Conservation (phyloP, 2,329 filamentous ascomycete genomes). For the Microcyclosporella mali region DNA sequence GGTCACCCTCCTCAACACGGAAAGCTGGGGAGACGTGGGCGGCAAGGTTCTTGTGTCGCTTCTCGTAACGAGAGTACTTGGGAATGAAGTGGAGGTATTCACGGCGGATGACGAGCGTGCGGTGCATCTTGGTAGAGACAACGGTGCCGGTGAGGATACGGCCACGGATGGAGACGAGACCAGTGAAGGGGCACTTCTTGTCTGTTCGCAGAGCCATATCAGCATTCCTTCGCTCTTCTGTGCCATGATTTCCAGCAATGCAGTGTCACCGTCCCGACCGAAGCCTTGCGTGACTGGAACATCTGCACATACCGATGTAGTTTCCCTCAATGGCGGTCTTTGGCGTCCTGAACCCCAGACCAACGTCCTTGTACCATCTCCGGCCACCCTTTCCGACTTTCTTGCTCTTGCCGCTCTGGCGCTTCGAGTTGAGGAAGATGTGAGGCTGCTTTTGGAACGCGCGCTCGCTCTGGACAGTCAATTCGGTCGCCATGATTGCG, state of each 20-base stretch:
- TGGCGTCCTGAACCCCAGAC: slow-evolving; percentile 97
- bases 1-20: slow-evolving; percentile 99
- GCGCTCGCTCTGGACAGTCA: slow-evolving; percentile 99
- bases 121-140: slow-evolving; percentile 99
- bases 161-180: slow-evolving; percentile 97
- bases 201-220: slow-evolving; percentile 50
- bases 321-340: slow-evolving; percentile 97
- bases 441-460: slow-evolving; percentile 99
- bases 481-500: slow-evolving; percentile 89
- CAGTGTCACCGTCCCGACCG: no score
- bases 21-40: slow-evolving; percentile 98
- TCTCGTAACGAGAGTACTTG: slow-evolving; percentile 99
- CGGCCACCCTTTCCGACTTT: slow-evolving; percentile 84
- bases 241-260: slow-evolving; percentile 2
- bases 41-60: slow-evolving; percentile 99
- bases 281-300: no score
- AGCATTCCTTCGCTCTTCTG: slow-evolving; percentile 3
- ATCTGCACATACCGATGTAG: slow-evolving; percentile 80
- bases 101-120: slow-evolving; percentile 97
- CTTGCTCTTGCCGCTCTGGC: slow-evolving; percentile 72
- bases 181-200: slow-evolving; percentile 99
- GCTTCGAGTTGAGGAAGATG: slow-evolving; percentile 98
- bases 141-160: slow-evolving; percentile 99
- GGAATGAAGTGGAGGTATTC: slow-evolving; percentile 99
- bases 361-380: slow-evolving; percentile 99